Evolutionary conservation across 306 rosid species (phyloP), one percentile per base, ranked within the genome.

Genomic region (Glycine tomentella): DNA sequence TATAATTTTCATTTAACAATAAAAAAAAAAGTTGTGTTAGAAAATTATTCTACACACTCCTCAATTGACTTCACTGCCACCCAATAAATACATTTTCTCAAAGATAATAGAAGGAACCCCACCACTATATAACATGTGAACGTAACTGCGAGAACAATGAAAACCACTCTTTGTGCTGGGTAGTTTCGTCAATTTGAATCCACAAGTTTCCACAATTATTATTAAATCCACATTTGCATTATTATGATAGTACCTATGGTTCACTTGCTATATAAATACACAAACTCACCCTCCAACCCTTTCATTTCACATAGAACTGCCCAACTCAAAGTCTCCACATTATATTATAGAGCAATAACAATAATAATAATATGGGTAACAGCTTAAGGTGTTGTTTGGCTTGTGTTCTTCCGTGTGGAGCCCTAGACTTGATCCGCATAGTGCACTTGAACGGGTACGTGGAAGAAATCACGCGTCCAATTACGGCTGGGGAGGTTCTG

Each of bases 321-420:
- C 53, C 63, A 72, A 57, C 20, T 65, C 45, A 68, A 25, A 25
- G 31, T 25, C 1, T 25, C 31, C 31, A 25, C 2, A 25, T 25
- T 25, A 25, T 25, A 25, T 25, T 25, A 25, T 25, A 25, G 31
- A 25, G 31, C 31, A 25, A 25, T 25, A 25, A 25, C 1, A 25
- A 38, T 38, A 38, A 38, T 38, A 36, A 25, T 36, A 68, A 25
- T 52, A 93, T 94, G 99, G 99, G 99, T 2, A 93, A 95, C 72
- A 91, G 91, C 84, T 82, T 95, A 80, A 90, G 92, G 91, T 90
- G 97, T 64, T 95, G 97, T 87, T 87, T 95, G 88, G 97, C 97
- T 82, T 95, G 99, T 78, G 91, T 90, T 79, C 91, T 95, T 83
- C 99, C 97, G 0, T 95, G 93, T 68, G 97, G 97, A 36, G 99